Conservation (phyloP, 495 filamentous ascomycete genomes). For the Tuber microsphaerosporum region DNA sequence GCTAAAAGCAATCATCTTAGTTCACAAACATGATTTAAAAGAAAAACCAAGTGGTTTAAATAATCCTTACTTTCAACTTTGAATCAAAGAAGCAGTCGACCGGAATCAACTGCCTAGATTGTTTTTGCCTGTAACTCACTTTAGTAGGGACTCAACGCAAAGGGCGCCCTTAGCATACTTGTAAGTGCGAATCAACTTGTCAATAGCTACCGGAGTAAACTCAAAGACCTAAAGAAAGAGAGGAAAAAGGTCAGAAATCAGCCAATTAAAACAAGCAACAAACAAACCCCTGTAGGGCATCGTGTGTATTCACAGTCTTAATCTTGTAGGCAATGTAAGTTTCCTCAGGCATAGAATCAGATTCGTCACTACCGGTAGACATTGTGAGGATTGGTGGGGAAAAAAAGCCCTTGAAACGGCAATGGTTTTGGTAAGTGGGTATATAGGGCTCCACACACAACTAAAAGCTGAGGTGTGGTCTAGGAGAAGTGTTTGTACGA, state of each 20-base stretch:
- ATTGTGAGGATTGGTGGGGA: not conserved
- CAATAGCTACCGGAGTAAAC: constrained; percentile 27
- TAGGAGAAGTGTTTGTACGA: not conserved
- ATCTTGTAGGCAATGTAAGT: not conserved
- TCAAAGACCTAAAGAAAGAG: constrained; percentile 26
- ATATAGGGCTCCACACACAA: not conserved
- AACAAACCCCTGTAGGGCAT: not conserved
- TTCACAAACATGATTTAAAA: not conserved
- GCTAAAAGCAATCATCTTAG: constrained; percentile 13
- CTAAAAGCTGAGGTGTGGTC: not conserved
- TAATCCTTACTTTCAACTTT: constrained; percentile 19
- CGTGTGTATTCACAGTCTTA: not conserved
- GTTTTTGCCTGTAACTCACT: constrained; percentile 7
- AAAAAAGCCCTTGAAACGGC: not conserved
- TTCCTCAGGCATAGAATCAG: not conserved
- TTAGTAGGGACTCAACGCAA: not conserved
- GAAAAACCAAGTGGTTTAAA: not conserved
- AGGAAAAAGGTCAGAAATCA: not conserved
- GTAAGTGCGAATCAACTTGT: constrained; percentile 23
- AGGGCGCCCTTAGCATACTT: constrained; percentile 10
- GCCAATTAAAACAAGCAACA: not conserved
- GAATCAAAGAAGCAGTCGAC: constrained; percentile 34
- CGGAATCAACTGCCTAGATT: constrained; percentile 23
- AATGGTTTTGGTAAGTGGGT: not conserved
- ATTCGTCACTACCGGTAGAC: not conserved